Conservation (phyloP, 2,329 filamentous ascomycete genomes). For the Epichloe typhina region DNA sequence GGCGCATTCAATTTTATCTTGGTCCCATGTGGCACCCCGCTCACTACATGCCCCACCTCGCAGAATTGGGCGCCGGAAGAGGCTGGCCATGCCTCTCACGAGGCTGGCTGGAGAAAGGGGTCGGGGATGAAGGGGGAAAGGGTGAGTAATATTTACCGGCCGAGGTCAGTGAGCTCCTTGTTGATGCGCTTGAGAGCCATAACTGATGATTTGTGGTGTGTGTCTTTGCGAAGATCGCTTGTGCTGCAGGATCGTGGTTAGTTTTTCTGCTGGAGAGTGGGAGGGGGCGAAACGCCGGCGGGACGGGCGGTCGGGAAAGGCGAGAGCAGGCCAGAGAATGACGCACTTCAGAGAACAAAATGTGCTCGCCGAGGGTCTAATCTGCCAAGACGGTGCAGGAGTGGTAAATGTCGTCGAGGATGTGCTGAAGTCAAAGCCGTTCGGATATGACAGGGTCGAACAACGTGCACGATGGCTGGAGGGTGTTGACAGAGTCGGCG, state of each 20-base stretch:
- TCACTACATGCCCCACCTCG: constrained; percentile 25
- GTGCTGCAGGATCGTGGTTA: constrained; percentile 12
- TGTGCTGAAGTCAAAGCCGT: constrained; percentile 1
- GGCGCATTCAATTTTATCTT: constrained; percentile 6
- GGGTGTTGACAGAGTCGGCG: not conserved
- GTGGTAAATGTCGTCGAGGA: constrained; percentile 3
- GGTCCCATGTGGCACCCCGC: constrained; percentile 20
- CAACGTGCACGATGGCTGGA: constrained; percentile 1
- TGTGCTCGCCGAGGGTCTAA: constrained; percentile 2
- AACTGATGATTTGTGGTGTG: constrained; percentile 19
- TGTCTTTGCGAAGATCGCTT: constrained; percentile 14
- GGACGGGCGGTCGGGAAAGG: constrained; percentile 7
- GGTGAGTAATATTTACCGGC: constrained; percentile 50
- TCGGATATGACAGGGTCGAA: not conserved
- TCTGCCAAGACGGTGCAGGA: constrained; percentile 10
- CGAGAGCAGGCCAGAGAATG: constrained; percentile 9
- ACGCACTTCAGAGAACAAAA: constrained; percentile 16
- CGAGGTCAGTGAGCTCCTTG: constrained; percentile 84
- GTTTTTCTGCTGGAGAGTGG: constrained; percentile 5
- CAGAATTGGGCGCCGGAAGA: constrained; percentile 13
- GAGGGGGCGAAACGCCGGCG: constrained; percentile 2
- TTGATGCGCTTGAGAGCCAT: constrained; percentile 93
- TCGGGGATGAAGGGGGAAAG: not conserved
- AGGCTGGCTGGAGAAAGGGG: constrained; percentile 3
- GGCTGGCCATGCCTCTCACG: constrained; percentile 9